Evolutionary conservation across 2,329 filamentous ascomycete genomes (phyloP), one percentile per base, ranked within the genome.

Genomic region (Apiospora arundinis): DNA sequence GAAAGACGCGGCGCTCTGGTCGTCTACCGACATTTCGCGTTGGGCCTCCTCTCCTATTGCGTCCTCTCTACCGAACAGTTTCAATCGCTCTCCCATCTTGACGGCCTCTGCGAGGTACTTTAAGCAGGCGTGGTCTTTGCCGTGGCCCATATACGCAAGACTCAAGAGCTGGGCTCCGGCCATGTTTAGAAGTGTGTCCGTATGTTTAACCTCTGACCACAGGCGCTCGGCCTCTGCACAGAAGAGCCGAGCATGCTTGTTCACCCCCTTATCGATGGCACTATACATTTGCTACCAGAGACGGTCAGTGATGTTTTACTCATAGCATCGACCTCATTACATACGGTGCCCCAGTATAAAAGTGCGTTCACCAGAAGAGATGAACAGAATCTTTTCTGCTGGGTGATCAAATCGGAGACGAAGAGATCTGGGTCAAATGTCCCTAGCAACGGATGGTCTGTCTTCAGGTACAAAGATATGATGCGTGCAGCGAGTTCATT

Each of bases 381-480:
- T 2, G 81, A 82, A 60, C 82, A 84, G 67, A 78, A 78, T 0
- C 74, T 72, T 2, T 69, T 63, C 18, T 71, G 70, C 4, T 74
- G 70, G 18, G 71, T 68, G 3, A 80, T 71, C 2, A 84, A 73
- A 69, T 83, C 78, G 12, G 74, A 67, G 18, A 84, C 71, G 56
- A 84, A 82, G 0, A 82, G 72, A 25, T 75, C 23, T 0, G 82
- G 72, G 37, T 82, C 76, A 56, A 84, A 84, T 0, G 77, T 70
- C 1, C 80, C 81, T 16, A 84, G 72, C 1, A 84, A 74, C 0
- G 82, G 81, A 68, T 83, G 80, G 16, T 84, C 82, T 1, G 81
- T 83, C 68, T 77, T 74, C 6, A 83, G 71, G 56, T 83, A 83
- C 1, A 80, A 70, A 1, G 81, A 83, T n/a, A 83, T 80, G 28